A percentile compares a stretch with the other conserved stretches of the same genome.
These are phyloP conservation scores for Salicornia ramosissima DNA, from an alignment of 148 eudicot species.

Conservation along the genomic window DNA sequence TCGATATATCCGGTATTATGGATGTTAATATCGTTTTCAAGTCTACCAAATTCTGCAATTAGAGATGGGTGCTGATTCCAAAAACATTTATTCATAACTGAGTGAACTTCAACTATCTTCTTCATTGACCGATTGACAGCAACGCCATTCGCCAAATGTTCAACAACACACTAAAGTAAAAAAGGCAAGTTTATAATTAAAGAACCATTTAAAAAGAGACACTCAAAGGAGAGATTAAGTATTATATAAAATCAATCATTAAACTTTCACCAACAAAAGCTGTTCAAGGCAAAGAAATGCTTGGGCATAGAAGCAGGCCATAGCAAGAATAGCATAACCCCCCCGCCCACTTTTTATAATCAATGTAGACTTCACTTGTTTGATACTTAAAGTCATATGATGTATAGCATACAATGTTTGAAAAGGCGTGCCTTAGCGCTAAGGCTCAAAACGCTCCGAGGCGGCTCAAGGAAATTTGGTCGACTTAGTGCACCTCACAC, in stretches of 20 bases:
- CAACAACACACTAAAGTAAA: not conserved
- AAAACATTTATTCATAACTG: not conserved
- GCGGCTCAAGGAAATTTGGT: too few species aligned
- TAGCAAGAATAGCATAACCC: not conserved
- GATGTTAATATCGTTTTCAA: not conserved
- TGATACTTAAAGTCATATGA: too few species aligned
- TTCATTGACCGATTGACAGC: not conserved
- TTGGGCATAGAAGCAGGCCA: not conserved
- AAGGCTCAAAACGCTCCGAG: too few species aligned
- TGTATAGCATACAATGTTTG: too few species aligned
- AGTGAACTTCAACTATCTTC: not conserved
- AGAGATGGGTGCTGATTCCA: not conserved
- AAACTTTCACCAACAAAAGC: not conserved
- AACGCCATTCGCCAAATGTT: not conserved
- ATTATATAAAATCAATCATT: not conserved
- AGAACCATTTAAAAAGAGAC: not conserved
- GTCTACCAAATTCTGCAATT: not conserved
- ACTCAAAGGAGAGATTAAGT: not conserved
- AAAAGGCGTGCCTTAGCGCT: too few species aligned
- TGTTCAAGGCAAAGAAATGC: not conserved
- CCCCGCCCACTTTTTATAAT: too few species aligned
- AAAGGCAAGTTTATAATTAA: not conserved
- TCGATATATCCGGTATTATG: not conserved
- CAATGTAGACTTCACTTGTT: too few species aligned
- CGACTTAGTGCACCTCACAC: too few species aligned